Evolutionary conservation across 768 basidiomycete genomes (phyloP).

Genomic region (Crucibulum laeve): DNA sequence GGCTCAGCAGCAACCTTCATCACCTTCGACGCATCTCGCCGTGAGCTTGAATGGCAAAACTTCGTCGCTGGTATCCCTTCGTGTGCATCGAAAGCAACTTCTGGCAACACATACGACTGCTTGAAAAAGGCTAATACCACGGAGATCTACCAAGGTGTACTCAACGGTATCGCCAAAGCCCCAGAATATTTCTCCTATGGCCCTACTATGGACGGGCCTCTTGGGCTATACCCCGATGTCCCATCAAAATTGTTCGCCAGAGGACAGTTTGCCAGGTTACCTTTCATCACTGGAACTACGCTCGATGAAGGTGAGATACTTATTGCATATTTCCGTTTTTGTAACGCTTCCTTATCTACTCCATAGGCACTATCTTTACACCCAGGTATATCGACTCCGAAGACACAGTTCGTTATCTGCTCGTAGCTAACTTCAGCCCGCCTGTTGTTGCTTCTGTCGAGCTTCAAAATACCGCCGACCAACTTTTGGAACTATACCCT

Average conservation of each 20-base stretch:
- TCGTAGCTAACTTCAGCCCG: constrained; percentile 20
- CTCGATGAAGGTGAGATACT: constrained; percentile 36
- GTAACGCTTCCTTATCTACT: background rate
- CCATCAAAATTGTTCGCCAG: constrained; percentile 26
- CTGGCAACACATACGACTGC: constrained; percentile 26
- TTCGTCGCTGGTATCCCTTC: constrained; percentile 22
- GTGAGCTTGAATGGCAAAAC: constrained; percentile 22
- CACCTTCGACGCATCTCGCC: constrained; percentile 19
- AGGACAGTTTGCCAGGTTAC: constrained; percentile 31
- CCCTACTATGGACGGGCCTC: constrained; percentile 36
- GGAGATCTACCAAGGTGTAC: constrained; percentile 22
- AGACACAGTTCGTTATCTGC: constrained; percentile 10
- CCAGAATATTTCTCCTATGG: constrained; percentile 26
- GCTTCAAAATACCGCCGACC: constrained; percentile 12
- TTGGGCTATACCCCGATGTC: constrained; percentile 32
- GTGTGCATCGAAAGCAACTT: constrained; percentile 18
- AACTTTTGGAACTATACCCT: constrained; percentile 35
- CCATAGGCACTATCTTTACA: constrained; percentile 27
- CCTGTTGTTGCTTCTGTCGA: constrained; percentile 14
- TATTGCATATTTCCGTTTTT: background rate
- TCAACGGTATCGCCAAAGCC: constrained; percentile 15
- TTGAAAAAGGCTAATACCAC: constrained; percentile 21
- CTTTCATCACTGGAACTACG: constrained; percentile 40
- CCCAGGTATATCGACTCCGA: constrained; percentile 16
- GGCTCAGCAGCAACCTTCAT: constrained; percentile 29